Evolutionary conservation across 352 stramenopile genomes (phyloP).

Genomic region (Globisporangium yorkense): DNA sequence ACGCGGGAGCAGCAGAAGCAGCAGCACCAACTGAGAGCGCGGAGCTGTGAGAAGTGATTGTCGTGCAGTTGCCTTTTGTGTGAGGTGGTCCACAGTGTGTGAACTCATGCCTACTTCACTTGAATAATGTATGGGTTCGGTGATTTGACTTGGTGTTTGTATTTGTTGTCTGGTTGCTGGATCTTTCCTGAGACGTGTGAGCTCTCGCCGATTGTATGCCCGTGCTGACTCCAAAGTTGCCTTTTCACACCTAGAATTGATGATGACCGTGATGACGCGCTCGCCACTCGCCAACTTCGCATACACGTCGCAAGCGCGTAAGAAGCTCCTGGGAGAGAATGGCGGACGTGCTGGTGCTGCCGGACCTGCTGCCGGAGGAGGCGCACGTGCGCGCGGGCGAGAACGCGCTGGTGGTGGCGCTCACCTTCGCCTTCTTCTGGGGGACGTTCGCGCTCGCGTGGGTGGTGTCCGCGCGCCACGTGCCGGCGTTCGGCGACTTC

Average conservation of each 20-base stretch:
- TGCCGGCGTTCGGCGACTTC: constrained; percentile 60
- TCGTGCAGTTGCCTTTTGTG: neutral
- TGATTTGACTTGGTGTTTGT: neutral
- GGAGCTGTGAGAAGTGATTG: neutral
- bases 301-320: neutral
- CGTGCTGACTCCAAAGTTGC: neutral
- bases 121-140: neutral
- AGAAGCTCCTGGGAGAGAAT: neutral
- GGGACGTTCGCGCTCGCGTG: constrained; percentile 56
- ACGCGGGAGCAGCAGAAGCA: too few relatives aligned
- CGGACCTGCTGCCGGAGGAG: constrained; percentile 54
- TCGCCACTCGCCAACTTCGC: neutral
- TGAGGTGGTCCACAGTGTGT: neutral
- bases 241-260: neutral
- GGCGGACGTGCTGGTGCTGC: constrained; percentile 5
- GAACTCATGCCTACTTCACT: neutral
- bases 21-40: too few relatives aligned
- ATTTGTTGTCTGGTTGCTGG: neutral
- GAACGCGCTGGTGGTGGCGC: constrained; percentile 49
- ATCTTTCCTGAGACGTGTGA: neutral
- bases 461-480: constrained; percentile 41
- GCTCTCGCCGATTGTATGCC: neutral
- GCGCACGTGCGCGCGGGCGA: constrained; percentile 47
- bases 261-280: neutral
- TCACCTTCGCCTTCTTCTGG: constrained; percentile 71